A percentile compares a stretch with the other conserved stretches of the same genome.
Conservation (phyloP, 2,329 filamentous ascomycete species). For the Hypoxylon sp. region DNA sequence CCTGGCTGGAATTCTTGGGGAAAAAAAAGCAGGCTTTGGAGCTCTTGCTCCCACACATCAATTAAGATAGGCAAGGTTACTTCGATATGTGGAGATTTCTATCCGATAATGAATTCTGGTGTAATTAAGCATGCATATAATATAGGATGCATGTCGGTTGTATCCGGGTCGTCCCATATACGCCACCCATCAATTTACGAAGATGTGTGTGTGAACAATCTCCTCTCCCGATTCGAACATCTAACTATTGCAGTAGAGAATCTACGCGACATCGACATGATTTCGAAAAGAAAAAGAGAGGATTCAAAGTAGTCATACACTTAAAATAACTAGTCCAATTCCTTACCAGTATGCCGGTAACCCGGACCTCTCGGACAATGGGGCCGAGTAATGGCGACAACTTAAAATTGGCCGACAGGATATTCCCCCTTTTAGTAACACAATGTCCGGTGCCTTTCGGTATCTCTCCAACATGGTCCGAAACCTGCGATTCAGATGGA, state of each 20-base stretch:
- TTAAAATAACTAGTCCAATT: not conserved
- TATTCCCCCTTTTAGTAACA: slow-evolving; percentile 33
- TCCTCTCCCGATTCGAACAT: not conserved
- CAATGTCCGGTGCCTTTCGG: slow-evolving; percentile 47
- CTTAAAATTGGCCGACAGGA: slow-evolving; percentile 35
- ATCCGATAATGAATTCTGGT: not conserved
- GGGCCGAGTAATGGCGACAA: slow-evolving; percentile 26
- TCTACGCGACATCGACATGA: not conserved
- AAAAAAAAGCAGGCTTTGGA: not conserved
- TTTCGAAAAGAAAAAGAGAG: not conserved
- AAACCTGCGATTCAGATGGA: slow-evolving; percentile 21
- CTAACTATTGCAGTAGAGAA: not conserved
- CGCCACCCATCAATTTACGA: not conserved
- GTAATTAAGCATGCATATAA: not conserved
- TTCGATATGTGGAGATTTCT: not conserved
- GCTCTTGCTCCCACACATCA: slow-evolving; percentile 1
- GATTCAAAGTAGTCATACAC: not conserved
- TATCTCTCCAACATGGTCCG: slow-evolving; percentile 51
- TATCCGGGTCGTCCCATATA: slow-evolving; percentile 5
- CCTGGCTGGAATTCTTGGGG: not conserved
- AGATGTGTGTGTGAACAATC: not conserved
- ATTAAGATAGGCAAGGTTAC: not conserved
- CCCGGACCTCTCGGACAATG: slow-evolving; percentile 47
- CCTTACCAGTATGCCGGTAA: slow-evolving; percentile 31
- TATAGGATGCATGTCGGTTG: slow-evolving; percentile 4